Conservation (phyloP, 2,329 filamentous ascomycete genomes). For the Phyllosticta citriasiana region DNA sequence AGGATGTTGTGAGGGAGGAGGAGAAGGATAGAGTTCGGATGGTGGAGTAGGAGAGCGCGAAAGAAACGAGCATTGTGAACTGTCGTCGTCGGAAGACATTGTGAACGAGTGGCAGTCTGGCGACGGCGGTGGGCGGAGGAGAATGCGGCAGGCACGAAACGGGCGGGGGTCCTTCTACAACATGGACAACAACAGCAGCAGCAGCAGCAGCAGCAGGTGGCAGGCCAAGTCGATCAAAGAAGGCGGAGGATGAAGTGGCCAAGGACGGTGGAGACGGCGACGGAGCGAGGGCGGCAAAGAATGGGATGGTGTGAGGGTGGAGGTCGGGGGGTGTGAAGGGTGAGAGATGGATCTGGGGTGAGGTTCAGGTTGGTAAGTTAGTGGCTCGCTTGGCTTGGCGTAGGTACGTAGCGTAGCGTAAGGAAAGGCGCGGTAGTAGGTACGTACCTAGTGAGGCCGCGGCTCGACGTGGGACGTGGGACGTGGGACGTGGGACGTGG, state of each 20-base stretch:
- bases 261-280: not conserved
- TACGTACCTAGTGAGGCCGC: not conserved
- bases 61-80: conserved; percentile 23
- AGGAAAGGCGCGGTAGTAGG: not conserved
- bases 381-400: conserved; percentile 11
- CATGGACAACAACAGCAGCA: conserved; percentile 1
- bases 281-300: conserved; percentile 3
- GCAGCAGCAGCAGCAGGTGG: not conserved
- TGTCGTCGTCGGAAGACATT: conserved; percentile 23
- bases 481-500: not conserved
- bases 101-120: conserved; percentile 13
- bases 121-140: conserved; percentile 3
- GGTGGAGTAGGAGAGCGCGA: conserved; percentile 28
- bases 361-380: not conserved
- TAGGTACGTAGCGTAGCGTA: not conserved
- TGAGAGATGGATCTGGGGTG: not conserved
- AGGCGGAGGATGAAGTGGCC: not conserved
- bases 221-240: not conserved
- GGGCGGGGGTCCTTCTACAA: conserved; percentile 6
- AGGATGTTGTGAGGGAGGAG: conserved; percentile 36
- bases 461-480: not conserved
- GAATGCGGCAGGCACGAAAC: conserved; percentile 13
- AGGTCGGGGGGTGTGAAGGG: not conserved
- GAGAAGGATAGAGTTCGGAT: conserved; percentile 26
- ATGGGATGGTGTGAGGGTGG: not conserved